These are phyloP conservation scores for Trichocomaceae sp. DNA, from an alignment of 2,329 filamentous ascomycete genomes.

Conservation along the genomic window DNA sequence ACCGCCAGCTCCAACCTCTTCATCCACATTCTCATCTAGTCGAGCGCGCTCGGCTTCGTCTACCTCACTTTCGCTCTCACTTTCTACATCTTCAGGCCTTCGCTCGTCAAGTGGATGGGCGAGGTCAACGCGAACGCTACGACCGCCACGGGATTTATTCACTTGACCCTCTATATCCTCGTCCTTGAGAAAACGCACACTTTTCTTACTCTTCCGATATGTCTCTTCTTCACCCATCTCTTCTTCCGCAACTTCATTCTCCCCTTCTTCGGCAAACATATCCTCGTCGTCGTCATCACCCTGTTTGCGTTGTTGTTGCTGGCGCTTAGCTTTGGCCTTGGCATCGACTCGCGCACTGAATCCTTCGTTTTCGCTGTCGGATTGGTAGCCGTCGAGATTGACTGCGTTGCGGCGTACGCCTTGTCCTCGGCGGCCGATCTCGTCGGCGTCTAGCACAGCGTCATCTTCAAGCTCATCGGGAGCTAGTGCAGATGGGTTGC, in stretches of 20 bases:
- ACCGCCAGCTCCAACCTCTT: constrained; percentile 82
- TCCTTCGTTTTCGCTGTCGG: constrained; percentile 83
- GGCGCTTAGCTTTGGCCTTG: constrained; percentile 38
- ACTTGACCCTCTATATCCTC: constrained; percentile 76
- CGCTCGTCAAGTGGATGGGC: constrained; percentile 39
- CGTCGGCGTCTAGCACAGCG: constrained; percentile 78
- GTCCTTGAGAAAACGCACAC: constrained; percentile 53
- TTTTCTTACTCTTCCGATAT: constrained; percentile 55
- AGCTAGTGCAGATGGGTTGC: constrained; percentile 87
- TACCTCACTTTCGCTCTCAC: constrained; percentile 50
- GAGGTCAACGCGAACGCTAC: constrained; percentile 54
- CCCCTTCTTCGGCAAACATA: constrained; percentile 72
- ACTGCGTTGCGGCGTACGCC: constrained; percentile 86
- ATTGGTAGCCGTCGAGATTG: constrained; percentile 95
- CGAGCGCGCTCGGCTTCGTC: constrained; percentile 64
- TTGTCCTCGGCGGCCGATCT: constrained; percentile 68
- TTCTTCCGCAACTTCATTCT: constrained; percentile 54
- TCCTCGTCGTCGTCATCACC: constrained; percentile 48
- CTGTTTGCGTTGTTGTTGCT: constrained; percentile 22
- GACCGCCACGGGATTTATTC: constrained; percentile 63
- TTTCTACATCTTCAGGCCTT: constrained; percentile 48
- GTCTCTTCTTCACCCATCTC: constrained; percentile 45
- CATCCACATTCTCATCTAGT: constrained; percentile 70
- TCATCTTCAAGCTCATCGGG: constrained; percentile 71
- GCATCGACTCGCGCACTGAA: constrained; percentile 68